phyloP scores from a whole-genome alignment of 2,329 filamentous ascomycete genomes.

The Fusarium bulbicola region DNA sequence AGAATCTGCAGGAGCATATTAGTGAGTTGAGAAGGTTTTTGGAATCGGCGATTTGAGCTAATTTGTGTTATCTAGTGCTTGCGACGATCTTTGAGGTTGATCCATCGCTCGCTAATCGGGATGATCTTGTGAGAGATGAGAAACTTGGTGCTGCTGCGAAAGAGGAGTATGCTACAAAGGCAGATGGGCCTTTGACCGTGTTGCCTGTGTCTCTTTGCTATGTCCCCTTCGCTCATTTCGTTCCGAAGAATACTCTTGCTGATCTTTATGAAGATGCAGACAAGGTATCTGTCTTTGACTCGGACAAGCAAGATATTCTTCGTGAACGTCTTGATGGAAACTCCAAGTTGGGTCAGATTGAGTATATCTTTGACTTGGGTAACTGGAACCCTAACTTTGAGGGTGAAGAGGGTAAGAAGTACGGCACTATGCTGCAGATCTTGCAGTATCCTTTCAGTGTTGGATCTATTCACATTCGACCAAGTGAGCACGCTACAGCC shows the following conservation, averaged over 20 bases:
- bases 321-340: slow-evolving; percentile 45
- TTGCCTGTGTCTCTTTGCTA: slow-evolving; percentile 55
- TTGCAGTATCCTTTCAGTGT: slow-evolving; percentile 61
- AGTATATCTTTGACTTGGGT: slow-evolving; percentile 59
- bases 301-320: slow-evolving; percentile 44
- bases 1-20: slow-evolving; percentile 59
- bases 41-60: background rate
- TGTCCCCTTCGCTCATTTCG: slow-evolving; percentile 50
- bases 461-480: slow-evolving; percentile 57
- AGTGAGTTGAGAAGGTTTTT: slow-evolving; percentile 29
- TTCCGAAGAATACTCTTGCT: slow-evolving; percentile 39
- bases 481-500: slow-evolving; percentile 23
- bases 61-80: slow-evolving; percentile 47
- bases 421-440: slow-evolving; percentile 59
- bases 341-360: slow-evolving; percentile 54
- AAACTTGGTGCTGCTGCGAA: slow-evolving; percentile 44
- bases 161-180: slow-evolving; percentile 45
- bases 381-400: slow-evolving; percentile 55
- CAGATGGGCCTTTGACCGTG: slow-evolving; percentile 50
- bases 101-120: slow-evolving; percentile 50
- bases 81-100: slow-evolving; percentile 57
- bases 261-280: slow-evolving; percentile 33
- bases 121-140: slow-evolving; percentile 49
- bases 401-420: slow-evolving; percentile 51
- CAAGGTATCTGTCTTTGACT: slow-evolving; percentile 24